Percentiles rank a stretch among this genome's conserved stretches.
These are phyloP conservation scores for Pseudohalonectria lignicola DNA, from an alignment of 2,329 filamentous ascomycete species.

Conservation along the genomic window DNA sequence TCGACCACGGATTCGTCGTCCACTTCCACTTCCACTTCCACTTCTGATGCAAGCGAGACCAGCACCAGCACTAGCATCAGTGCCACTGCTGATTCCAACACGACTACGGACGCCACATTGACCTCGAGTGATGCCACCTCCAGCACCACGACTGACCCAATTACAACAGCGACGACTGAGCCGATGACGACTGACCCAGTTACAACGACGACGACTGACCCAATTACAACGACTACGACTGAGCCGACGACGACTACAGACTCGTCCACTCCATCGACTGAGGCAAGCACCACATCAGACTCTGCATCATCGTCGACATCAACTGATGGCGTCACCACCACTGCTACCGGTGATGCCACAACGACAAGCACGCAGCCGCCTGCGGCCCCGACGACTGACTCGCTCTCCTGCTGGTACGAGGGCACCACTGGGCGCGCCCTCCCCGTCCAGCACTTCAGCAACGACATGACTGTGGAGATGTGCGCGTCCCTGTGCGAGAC, in stretches of 20 bases:
- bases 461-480: conserved; percentile 24
- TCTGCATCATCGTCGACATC: neutral
- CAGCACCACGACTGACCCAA: too few relatives aligned
- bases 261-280: neutral
- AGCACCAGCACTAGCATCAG: too few relatives aligned
- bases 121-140: too few relatives aligned
- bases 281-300: neutral
- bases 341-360: neutral
- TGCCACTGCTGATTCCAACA: too few relatives aligned
- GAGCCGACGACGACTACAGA: neutral
- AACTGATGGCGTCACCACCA: neutral
- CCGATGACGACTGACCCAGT: neutral
- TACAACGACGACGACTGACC: neutral
- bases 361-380: neutral
- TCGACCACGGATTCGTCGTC: neutral
- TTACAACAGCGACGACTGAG: neutral
- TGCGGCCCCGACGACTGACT: neutral
- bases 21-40: neutral
- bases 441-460: conserved; percentile 2
- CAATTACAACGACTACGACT: neutral
- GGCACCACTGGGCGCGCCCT: neutral
- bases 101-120: too few relatives aligned
- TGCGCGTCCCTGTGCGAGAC: conserved; percentile 19
- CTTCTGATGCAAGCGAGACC: neutral
- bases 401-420: conserved; percentile 1